phyloP scores from a whole-genome alignment of 768 basidiomycete genomes.

The Panaeolus cyanescens region DNA sequence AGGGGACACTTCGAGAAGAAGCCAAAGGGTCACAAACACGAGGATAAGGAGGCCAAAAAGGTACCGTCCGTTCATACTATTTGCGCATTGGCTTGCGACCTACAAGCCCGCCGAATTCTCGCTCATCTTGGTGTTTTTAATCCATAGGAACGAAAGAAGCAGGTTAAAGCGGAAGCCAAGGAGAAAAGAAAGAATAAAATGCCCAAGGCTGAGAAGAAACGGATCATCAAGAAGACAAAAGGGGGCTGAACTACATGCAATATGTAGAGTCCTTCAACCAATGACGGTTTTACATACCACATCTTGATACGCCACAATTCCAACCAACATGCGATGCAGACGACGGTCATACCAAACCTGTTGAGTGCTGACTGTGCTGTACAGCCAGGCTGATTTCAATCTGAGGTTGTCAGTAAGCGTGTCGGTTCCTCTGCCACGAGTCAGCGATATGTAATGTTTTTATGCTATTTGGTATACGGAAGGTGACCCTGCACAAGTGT shows the following conservation, averaged over 20 bases:
- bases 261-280: background rate
- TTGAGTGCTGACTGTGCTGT: background rate
- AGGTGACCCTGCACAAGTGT: background rate
- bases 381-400: background rate
- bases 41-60: constrained; percentile 91
- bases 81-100: no score
- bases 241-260: constrained; percentile 12
- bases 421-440: background rate
- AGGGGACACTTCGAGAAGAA: constrained; percentile 52
- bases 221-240: constrained; percentile 66
- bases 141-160: constrained; percentile 86
- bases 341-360: background rate
- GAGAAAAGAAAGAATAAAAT: constrained; percentile 93
- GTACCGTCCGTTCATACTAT: constrained; percentile 32
- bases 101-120: constrained; percentile 1
- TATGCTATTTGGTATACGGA: background rate
- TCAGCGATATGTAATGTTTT: background rate
- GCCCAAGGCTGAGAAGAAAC: constrained; percentile 94
- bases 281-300: background rate
- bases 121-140: constrained; percentile 12
- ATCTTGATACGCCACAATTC: background rate
- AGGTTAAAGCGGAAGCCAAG: constrained; percentile 80
- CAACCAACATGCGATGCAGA: background rate
- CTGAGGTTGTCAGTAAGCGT: background rate
- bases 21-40: constrained; percentile 87